phyloP scores from a whole-genome alignment of 2,329 filamentous ascomycete species.

The Fonsecaea erecta region DNA sequence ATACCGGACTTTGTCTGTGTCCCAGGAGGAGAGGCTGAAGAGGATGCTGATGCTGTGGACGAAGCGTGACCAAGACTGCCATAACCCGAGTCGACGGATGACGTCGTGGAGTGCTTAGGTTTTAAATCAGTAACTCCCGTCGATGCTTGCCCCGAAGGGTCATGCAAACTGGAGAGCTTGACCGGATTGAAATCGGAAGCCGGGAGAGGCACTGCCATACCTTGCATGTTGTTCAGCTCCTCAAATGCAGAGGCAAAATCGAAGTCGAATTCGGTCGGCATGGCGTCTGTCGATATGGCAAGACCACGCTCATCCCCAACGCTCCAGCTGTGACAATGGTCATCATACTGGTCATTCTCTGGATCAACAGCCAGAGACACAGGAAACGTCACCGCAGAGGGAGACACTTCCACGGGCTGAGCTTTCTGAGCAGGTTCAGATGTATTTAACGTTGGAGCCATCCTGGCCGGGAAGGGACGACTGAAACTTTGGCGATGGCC shows the following conservation, averaged over 20 bases:
- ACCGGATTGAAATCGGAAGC: constrained; percentile 13
- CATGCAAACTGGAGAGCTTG: constrained; percentile 18
- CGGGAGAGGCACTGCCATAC: background rate
- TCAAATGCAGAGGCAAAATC: constrained; percentile 14
- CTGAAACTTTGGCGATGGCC: constrained; percentile 29
- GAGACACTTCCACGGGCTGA: background rate
- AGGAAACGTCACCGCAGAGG: constrained; percentile 16
- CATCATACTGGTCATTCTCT: constrained; percentile 30
- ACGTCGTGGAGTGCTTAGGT: constrained; percentile 28
- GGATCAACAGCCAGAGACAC: constrained; percentile 16
- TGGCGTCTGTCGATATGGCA: constrained; percentile 18
- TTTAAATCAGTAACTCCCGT: constrained; percentile 16
- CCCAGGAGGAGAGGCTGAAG: background rate
- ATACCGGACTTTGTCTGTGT: constrained; percentile 4
- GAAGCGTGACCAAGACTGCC: constrained; percentile 24
- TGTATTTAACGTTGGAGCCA: constrained; percentile 1
- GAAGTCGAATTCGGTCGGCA: constrained; percentile 21
- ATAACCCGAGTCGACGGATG: constrained; percentile 34
- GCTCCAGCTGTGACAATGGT: constrained; percentile 31
- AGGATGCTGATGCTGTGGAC: constrained; percentile 14
- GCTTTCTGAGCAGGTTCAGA: constrained; percentile 3
- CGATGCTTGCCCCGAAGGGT: background rate
- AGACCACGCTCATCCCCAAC: constrained; percentile 31
- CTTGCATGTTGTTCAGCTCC: constrained; percentile 7
- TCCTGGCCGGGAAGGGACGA: constrained; percentile 24